These are phyloP conservation scores for Cairneyella variabilis DNA, from an alignment of 495 filamentous ascomycete species.

Conservation along the genomic window DNA sequence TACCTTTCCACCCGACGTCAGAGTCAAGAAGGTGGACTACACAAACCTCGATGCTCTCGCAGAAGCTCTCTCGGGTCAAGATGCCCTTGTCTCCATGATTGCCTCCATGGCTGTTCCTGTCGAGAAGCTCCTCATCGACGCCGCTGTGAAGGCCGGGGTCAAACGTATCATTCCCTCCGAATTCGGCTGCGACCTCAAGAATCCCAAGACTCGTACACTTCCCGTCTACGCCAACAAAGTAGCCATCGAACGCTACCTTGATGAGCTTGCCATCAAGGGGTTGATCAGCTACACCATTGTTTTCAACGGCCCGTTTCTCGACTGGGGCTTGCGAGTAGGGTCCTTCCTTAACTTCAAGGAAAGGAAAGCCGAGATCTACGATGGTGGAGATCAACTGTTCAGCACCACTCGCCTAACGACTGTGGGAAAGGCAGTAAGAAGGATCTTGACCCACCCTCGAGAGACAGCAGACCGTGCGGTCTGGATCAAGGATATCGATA, in stretches of 20 bases:
- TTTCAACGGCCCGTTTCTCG: slow-evolving; percentile 42
- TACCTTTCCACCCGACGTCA: slow-evolving; percentile 32
- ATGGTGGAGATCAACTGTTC: slow-evolving; percentile 40
- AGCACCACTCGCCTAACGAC: slow-evolving; percentile 37
- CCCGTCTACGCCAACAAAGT: slow-evolving; percentile 44
- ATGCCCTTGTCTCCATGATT: slow-evolving; percentile 54
- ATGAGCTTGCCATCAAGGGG: slow-evolving; percentile 34
- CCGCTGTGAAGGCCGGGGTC: slow-evolving; percentile 53
- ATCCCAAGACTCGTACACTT: slow-evolving; percentile 30
- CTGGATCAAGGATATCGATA: slow-evolving; percentile 35
- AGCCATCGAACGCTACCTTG: slow-evolving; percentile 34
- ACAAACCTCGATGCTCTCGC: slow-evolving; percentile 42
- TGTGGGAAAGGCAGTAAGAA: slow-evolving; percentile 38
- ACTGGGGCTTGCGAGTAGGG: slow-evolving; percentile 36
- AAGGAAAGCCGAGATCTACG: slow-evolving; percentile 33
- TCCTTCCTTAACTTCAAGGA: slow-evolving; percentile 37
- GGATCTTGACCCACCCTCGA: slow-evolving; percentile 38
- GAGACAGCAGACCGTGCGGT: slow-evolving; percentile 46
- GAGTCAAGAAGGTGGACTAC: slow-evolving; percentile 48
- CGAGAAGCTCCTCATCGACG: slow-evolving; percentile 55
- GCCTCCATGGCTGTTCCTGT: slow-evolving; percentile 29
- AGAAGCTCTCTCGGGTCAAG: slow-evolving; percentile 47
- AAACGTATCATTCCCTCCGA: slow-evolving; percentile 61
- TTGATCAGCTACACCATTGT: slow-evolving; percentile 42
- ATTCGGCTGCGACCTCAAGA: slow-evolving; percentile 47